A percentile compares a stretch with the other conserved stretches of the same genome.
Conservation (phyloP, 2,329 filamentous ascomycete genomes). For the Chalaropsis thielavioides region DNA sequence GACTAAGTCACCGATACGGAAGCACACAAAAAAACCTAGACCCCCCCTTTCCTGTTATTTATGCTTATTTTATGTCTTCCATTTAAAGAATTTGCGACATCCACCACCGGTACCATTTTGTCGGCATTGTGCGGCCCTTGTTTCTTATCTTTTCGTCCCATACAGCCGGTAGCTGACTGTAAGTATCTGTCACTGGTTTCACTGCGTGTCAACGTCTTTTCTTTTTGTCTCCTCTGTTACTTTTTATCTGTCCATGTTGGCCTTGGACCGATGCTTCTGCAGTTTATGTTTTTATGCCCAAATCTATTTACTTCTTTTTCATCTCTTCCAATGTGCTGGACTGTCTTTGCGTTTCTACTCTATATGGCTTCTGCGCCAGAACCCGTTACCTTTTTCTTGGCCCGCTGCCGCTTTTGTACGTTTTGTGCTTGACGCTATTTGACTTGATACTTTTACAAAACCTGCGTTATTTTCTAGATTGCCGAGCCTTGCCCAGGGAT, state of each 20-base stretch:
- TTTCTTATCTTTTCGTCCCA: neutral
- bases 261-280: conserved; percentile 13
- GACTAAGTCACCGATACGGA: conserved; percentile 30
- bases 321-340: neutral
- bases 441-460: neutral
- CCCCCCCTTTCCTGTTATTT: neutral
- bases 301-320: conserved; percentile 6
- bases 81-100: conserved; percentile 9
- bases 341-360: neutral
- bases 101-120: neutral
- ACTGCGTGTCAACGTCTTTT: neutral
- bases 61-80: conserved; percentile 11
- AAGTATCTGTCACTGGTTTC: neutral
- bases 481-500: neutral
- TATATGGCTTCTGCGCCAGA: neutral
- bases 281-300: conserved; percentile 4
- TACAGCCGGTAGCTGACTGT: neutral
- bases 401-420: neutral
- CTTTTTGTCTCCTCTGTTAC: conserved; percentile 9
- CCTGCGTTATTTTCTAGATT: neutral
- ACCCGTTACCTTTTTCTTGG: neutral
- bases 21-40: neutral
- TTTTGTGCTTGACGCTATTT: conserved; percentile 4
- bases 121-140: neutral
- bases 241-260: conserved; percentile 13